Base-by-base conservation (phyloP, 768 basidiomycete genomes). In the Auricularia heimuer region DNA sequence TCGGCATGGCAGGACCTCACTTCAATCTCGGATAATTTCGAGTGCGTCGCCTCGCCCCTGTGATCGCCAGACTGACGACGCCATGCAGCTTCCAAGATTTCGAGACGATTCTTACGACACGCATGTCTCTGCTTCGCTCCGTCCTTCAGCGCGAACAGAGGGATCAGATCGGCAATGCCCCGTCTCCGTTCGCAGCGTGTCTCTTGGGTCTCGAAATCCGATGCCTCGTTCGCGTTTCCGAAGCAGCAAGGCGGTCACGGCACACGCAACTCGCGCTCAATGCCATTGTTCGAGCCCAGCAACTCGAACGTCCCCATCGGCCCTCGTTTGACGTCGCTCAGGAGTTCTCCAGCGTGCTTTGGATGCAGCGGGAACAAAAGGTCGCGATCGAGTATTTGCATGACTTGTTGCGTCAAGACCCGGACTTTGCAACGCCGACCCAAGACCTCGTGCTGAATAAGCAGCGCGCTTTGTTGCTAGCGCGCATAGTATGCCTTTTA, bases 241-340 rank as follows among this genome's bases (percentile, higher is more conserved):
- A 80, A 69, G 86, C 84, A 33, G 94, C 96, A 14, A 81, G 94
- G 21, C 72, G 78, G 45, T 81, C 85, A 0, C 80, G 83, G 62
- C 83, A 91, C 61, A 74, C 83, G 14, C 94, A 97, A 70, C 83
- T 94, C 44, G 92, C 96, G 0, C 75, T 97, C 34, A 98, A 96
- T 70, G 86, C 94, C 3, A 79, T 95, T 42, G 79, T 91, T 39
- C 83, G 84, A 35, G 92, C 93, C 0, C 88, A 90, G 71, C 78
- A 76, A 44, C 75, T 94, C 68, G 33, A 29, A 29, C 29, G 29
- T 29, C 29, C 29, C 29, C 2, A 29, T 29, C 29, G 29, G 29
- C 29, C 29, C 29, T 29, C 29, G 29, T 29, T 29, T 29, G 29
- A 29, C 29, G 29, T 29, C 29, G 29, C 29, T 29, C 29, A 29